Evolutionary conservation across 768 basidiomycete species (phyloP), one percentile per base, ranked within the genome.

Genomic region (Mrakia frigida): DNA sequence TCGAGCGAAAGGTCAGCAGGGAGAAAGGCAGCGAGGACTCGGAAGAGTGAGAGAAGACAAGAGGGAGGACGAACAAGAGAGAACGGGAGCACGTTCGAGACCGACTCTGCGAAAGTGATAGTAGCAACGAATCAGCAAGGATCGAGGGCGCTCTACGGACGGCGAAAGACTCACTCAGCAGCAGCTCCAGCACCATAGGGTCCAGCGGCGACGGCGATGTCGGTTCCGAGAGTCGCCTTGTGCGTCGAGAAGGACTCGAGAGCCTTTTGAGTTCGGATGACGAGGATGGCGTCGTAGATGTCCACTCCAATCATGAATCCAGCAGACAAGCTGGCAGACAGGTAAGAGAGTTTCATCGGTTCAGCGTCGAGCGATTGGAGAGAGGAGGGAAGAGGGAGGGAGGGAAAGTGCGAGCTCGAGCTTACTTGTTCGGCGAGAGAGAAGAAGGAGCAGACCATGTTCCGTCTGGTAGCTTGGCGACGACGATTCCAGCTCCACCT

Each of bases 261-360:
- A 0, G 83, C 83, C 53, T 80, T 74, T 78, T 81, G 80, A 4
- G 82, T 80, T 33, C 83, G 79, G 23, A 84, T 82, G 67, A 84
- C 79, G 21, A 84, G 81, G 65, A 84, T 79, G 33, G 81, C 81
- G 74, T 84, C 83, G 77, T 82, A 84, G 35, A 84, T 81, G 76
- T 84, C 83, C 23, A 83, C 78, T 18, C 83, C 83, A 56, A 83
- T 71, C 60, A 84, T 78, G 77, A 84, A 83, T 74, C 83, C 83
- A 0, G 82, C 78, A 0, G 83, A 80, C 5, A 83, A 72, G 73
- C 56, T 56, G 56, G n/a, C 7, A 56, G 28, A 11, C 25, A 56
- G 9, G n/a, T n/a, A 56, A 56, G n/a, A 56, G n/a, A 2, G 23
- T 53, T 56, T 6, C 11, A 6, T 18, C 6, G 13, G 46, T 21